Conservation (phyloP, 1,139 yeast species). For the Suhomyces taliae region DNA sequence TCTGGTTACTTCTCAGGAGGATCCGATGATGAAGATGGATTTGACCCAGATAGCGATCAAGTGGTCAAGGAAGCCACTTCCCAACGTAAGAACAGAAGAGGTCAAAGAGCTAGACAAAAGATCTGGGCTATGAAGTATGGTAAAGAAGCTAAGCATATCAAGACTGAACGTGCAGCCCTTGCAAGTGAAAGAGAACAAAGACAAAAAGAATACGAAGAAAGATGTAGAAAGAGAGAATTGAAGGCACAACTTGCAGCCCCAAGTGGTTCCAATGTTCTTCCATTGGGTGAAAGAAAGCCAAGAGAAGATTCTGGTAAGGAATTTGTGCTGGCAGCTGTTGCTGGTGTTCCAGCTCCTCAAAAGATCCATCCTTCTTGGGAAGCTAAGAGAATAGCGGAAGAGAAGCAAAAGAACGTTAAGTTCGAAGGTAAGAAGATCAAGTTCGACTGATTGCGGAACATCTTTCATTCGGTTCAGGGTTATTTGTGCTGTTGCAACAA, state of each 20-base stretch:
- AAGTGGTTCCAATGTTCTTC: conserved; percentile 27
- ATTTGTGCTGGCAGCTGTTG: neutral
- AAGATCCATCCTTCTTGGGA: conserved; percentile 93
- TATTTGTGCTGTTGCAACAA: too few relatives aligned
- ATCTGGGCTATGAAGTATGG: conserved; percentile 96
- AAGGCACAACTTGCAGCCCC: conserved; percentile 41
- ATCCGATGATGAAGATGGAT: conserved; percentile 55
- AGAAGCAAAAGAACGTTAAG: conserved; percentile 60
- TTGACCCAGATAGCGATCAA: conserved; percentile 55
- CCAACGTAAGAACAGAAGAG: conserved; percentile 82
- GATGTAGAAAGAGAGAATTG: conserved; percentile 64
- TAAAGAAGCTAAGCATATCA: conserved; percentile 75
- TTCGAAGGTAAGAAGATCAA: conserved; percentile 84
- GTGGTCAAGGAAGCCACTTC: conserved; percentile 56
- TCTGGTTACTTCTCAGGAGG: conserved; percentile 83
- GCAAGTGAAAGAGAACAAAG: conserved; percentile 57
- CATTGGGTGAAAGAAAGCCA: conserved; percentile 39
- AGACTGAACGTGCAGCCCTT: conserved; percentile 56
- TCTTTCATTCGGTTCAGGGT: too few relatives aligned
- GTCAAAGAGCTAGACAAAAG: conserved; percentile 95
- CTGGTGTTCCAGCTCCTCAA: conserved; percentile 10
- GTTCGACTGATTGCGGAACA: conserved; percentile 56
- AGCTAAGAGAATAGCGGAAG: conserved; percentile 75
- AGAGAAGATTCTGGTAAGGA: conserved; percentile 2
- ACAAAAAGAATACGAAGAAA: conserved; percentile 68